phyloP scores from a whole-genome alignment of 768 basidiomycete species.

The Gautieria morchelliformis region DNA sequence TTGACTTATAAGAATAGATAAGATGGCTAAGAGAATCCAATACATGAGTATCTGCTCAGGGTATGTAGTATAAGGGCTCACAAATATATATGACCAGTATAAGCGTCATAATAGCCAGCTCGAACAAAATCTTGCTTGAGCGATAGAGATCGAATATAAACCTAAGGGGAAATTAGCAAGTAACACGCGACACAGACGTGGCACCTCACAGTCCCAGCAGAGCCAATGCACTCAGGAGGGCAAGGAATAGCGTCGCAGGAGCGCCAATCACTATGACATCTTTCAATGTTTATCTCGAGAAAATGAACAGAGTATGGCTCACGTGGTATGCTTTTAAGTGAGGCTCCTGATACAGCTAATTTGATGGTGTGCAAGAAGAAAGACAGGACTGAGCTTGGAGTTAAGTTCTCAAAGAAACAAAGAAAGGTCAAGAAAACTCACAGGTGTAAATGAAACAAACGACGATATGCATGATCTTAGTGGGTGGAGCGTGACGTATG shows the following conservation, averaged over 20 bases:
- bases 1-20: background rate
- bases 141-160: background rate
- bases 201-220: background rate
- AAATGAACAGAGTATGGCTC: background rate
- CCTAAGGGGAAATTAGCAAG: background rate
- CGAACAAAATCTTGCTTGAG: slow-evolving; percentile 6
- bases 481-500: background rate
- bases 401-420: background rate
- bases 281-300: background rate
- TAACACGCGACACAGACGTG: background rate
- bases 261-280: background rate
- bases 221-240: background rate
- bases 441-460: background rate
- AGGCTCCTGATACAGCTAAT: background rate
- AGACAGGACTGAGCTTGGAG: background rate
- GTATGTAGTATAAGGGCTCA: background rate
- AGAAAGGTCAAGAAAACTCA: background rate
- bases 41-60: background rate
- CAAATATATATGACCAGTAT: background rate
- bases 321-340: background rate
- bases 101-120: background rate
- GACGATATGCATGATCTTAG: slow-evolving; percentile 1
- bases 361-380: background rate
- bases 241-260: background rate
- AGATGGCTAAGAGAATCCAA: background rate